Base-by-base conservation (phyloP, 768 basidiomycete genomes). In the Suillus weaverae region DNA sequence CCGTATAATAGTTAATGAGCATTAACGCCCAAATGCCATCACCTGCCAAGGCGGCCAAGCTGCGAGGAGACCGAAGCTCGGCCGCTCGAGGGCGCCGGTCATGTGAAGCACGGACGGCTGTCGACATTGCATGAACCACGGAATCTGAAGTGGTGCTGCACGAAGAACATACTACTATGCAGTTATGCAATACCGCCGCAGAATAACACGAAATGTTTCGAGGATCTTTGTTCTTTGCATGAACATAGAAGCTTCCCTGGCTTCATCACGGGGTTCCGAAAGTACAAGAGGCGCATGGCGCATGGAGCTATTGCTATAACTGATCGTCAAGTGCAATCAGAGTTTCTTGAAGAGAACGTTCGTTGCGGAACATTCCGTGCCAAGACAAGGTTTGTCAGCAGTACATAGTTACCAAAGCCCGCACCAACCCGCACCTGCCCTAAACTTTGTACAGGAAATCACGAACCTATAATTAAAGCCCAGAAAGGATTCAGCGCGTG, bases 371-470 rank as follows among this genome's bases (percentile, higher is more conserved):
- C 48, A 26, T 48, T 48, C 22, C 11, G 22, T 16, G 48, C 48
- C 48, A 26, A 26, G 26, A 22, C 26, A 51, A 32, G 3, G 0
- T 53, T 32, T 32, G 50, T 51, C 30, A 22, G 43, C 26, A 41
- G 14, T 4, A 16, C 33, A 35, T 22, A 16, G 56, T 11, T 33
- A 39, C 65, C 76, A 69, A 76, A 73, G 60, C 20, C 75, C 76
- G 73, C 71, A 71, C 75, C 75, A 73, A 59, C 20, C 75, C 76
- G 73, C 71, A 71, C 75, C 75, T 68, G 76, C 75, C 75, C 75
- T 76, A 77, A 76, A 76, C 54, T 44, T 20, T 38, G 65, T 62
- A 50, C 66, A 30, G 20, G 48, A 30, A 32, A 30, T 30, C 54
- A 10, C 44, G 22, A 46, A 32, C 62, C 32, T 68, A 61, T 60